A percentile compares a stretch with the other conserved stretches of the same genome.
These are phyloP conservation scores for Capsella bursapastoris DNA, from an alignment of 345 rosid species.

Conservation along the genomic window DNA sequence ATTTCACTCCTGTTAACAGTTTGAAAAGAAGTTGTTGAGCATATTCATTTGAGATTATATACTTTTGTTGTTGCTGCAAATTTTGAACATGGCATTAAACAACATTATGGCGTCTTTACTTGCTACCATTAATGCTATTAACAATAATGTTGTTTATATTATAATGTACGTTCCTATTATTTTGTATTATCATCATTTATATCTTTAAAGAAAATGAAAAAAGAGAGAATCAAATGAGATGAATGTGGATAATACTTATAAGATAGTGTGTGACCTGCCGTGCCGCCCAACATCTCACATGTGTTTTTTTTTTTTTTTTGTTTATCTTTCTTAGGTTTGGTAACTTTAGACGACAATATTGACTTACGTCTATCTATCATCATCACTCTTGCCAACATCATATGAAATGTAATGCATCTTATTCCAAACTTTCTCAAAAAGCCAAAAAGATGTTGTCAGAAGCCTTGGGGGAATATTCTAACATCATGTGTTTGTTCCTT, in stretches of 20 bases:
- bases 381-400: slow-evolving; percentile 19
- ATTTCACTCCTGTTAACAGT: too few relatives aligned
- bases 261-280: slow-evolving; percentile 24
- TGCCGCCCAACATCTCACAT: slow-evolving; percentile 39
- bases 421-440: not conserved
- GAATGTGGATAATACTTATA: not conserved
- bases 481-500: too few relatives aligned
- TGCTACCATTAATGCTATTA: not conserved
- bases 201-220: not conserved
- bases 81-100: not conserved
- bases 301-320: not conserved
- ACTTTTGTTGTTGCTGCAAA: not conserved
- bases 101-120: not conserved
- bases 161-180: not conserved
- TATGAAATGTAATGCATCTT: too few relatives aligned
- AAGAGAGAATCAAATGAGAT: slow-evolving; percentile 14
- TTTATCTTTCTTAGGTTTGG: slow-evolving; percentile 30
- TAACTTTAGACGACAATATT: slow-evolving; percentile 40
- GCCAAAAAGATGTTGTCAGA: slow-evolving; percentile 34
- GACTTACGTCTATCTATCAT: slow-evolving; percentile 14
- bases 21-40: too few relatives aligned
- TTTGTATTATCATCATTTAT: not conserved
- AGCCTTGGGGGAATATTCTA: slow-evolving; percentile 5
- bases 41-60: not conserved
- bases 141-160: too few relatives aligned